These are phyloP conservation scores for Miscanthus sacchariflorus DNA, from an alignment of 202 grass and related monocot species.

Conservation along the genomic window DNA sequence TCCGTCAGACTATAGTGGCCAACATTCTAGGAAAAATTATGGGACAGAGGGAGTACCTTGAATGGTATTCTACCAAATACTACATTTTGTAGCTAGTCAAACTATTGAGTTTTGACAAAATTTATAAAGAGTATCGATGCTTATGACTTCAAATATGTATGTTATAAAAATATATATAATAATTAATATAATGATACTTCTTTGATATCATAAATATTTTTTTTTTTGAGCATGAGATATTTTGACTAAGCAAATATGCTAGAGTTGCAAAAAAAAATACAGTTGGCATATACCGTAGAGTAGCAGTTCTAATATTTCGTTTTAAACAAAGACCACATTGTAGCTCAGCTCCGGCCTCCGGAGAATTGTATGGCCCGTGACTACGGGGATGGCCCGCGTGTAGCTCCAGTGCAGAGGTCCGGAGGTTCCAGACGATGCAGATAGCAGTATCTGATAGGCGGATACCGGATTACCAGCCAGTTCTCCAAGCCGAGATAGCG, in stretches of 20 bases:
- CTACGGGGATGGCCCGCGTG: background rate
- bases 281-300: background rate
- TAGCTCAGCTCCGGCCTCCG: no score
- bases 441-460: background rate
- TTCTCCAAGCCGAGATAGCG: background rate
- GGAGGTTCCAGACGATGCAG: background rate
- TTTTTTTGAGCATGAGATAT: no score
- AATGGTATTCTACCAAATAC: background rate
- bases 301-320: background rate
- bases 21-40: no score
- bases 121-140: background rate
- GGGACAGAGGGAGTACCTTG: no score
- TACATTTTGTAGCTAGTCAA: background rate
- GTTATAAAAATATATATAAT: no score
- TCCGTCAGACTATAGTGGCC: no score
- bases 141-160: background rate
- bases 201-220: no score
- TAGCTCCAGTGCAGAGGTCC: background rate
- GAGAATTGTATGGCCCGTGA: conserved; percentile 4
- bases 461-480: background rate
- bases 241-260: no score
- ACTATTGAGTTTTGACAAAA: no score
- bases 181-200: no score
- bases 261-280: no score
- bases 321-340: background rate